phyloP scores from a whole-genome alignment of 2,329 filamentous ascomycete genomes.

The Diaporthe citriasiana region DNA sequence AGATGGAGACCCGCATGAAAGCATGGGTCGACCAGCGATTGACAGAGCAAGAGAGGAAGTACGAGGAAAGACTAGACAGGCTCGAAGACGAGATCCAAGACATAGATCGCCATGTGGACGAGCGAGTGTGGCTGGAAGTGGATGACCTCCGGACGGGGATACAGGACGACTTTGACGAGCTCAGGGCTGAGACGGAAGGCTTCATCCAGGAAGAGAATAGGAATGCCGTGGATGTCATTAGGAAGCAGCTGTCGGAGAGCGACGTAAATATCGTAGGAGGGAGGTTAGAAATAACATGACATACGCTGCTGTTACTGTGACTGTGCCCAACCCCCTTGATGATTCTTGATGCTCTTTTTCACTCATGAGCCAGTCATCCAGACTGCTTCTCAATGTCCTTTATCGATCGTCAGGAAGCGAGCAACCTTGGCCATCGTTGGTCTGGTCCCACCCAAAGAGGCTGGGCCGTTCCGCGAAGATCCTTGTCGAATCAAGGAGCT shows the following conservation, averaged over 20 bases:
- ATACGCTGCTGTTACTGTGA: background rate
- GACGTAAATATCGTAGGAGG: constrained; percentile 24
- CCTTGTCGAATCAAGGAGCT: constrained; percentile 25
- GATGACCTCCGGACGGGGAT: constrained; percentile 27
- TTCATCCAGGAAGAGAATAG: constrained; percentile 14
- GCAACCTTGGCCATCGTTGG: background rate
- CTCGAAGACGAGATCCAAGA: constrained; percentile 25
- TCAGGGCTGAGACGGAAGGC: constrained; percentile 5
- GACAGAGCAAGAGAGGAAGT: constrained; percentile 17
- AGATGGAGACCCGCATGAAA: constrained; percentile 21
- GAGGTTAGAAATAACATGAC: constrained; percentile 25
- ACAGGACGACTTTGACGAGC: constrained; percentile 13
- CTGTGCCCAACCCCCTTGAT: background rate
- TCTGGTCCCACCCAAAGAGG: constrained; percentile 11
- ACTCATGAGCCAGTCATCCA: background rate
- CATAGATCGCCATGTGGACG: constrained; percentile 3
- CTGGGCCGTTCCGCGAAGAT: constrained; percentile 20
- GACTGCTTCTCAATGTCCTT: background rate
- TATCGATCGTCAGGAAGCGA: background rate
- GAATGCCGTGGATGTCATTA: constrained; percentile 5
- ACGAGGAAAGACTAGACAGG: constrained; percentile 7
- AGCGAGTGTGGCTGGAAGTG: constrained; percentile 28
- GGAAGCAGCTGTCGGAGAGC: constrained; percentile 24
- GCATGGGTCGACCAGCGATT: constrained; percentile 15
- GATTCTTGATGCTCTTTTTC: background rate